phyloP scores from a whole-genome alignment of 2,329 filamentous ascomycete species.

The Teratosphaeria destructans region DNA sequence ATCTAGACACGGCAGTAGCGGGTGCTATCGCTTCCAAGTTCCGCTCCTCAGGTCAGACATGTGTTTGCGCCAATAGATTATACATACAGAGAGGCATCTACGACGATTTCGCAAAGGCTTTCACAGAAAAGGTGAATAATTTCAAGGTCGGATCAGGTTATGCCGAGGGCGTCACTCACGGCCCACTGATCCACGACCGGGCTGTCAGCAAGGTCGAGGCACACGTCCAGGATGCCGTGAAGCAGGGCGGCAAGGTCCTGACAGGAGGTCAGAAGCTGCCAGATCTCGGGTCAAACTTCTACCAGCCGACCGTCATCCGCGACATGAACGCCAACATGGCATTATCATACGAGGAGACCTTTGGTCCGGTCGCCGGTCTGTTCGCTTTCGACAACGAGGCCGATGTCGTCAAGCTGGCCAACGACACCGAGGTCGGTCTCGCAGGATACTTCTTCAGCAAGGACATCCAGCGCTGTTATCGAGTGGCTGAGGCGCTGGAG shows the following conservation, averaged over 20 bases:
- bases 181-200: constrained; percentile 74
- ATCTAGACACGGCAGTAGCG: constrained; percentile 71
- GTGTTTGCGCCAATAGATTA: constrained; percentile 68
- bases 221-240: constrained; percentile 68
- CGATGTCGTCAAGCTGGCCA: constrained; percentile 77
- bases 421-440: constrained; percentile 72
- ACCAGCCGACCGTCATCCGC: constrained; percentile 77
- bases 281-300: constrained; percentile 76
- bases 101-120: constrained; percentile 58
- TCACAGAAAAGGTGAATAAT: constrained; percentile 59
- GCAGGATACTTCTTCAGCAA: constrained; percentile 86
- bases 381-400: constrained; percentile 84
- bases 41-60: constrained; percentile 89
- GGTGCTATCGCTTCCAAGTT: constrained; percentile 85
- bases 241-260: constrained; percentile 66
- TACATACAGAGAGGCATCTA: constrained; percentile 72
- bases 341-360: constrained; percentile 81
- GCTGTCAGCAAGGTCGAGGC: constrained; percentile 69
- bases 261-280: constrained; percentile 64
- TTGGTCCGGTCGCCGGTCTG: constrained; percentile 82
- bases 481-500: constrained; percentile 57
- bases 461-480: constrained; percentile 48
- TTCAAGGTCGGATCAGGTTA: constrained; percentile 73
- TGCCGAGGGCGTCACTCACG: constrained; percentile 60
- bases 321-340: constrained; percentile 81